Percentiles rank a stretch among this genome's conserved stretches.
phyloP scores from a whole-genome alignment of 169 alveolate species.

The Cryptosporidium parvum region DNA sequence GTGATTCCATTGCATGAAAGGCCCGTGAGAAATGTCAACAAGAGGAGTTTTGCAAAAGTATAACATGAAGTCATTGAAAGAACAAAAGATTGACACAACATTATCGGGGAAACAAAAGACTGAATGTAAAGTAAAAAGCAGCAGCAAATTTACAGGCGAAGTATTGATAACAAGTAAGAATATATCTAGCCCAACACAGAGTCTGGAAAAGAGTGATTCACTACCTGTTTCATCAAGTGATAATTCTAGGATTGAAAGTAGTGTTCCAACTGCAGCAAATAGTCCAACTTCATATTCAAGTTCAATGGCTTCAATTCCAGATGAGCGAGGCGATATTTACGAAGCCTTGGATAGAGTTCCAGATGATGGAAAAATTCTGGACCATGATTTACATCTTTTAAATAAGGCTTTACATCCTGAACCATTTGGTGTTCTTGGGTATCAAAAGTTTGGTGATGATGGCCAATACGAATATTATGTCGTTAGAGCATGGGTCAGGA shows the following conservation, averaged over 20 bases:
- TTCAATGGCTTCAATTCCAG: constrained; percentile 47
- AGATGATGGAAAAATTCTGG: constrained; percentile 56
- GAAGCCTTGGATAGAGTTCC: constrained; percentile 64
- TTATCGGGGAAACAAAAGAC: constrained; percentile 27
- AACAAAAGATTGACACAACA: constrained; percentile 28
- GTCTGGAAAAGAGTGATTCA: constrained; percentile 16
- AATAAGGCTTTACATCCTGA: constrained; percentile 65
- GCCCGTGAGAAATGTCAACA: constrained; percentile 39
- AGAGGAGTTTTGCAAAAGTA: constrained; percentile 30
- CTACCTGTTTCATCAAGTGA: constrained; percentile 2
- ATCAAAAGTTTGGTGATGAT: constrained; percentile 70
- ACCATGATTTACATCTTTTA: constrained; percentile 68
- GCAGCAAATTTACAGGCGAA: background rate
- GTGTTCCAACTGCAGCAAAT: constrained; percentile 74
- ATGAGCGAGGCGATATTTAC: constrained; percentile 52
- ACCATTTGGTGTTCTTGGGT: constrained; percentile 71
- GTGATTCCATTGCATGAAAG: background rate
- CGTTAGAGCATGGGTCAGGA: constrained; percentile 71
- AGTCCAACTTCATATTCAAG: constrained; percentile 74
- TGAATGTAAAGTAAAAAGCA: background rate
- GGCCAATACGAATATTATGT: constrained; percentile 50
- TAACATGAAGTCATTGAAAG: constrained; percentile 63
- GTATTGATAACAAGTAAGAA: constrained; percentile 3
- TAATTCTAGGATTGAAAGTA: constrained; percentile 5
- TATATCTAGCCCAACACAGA: constrained; percentile 21